Evolutionary conservation across 495 filamentous ascomycete genomes (phyloP), one percentile per base, ranked within the genome.

Genomic region (Aspergillus taichungensis): DNA sequence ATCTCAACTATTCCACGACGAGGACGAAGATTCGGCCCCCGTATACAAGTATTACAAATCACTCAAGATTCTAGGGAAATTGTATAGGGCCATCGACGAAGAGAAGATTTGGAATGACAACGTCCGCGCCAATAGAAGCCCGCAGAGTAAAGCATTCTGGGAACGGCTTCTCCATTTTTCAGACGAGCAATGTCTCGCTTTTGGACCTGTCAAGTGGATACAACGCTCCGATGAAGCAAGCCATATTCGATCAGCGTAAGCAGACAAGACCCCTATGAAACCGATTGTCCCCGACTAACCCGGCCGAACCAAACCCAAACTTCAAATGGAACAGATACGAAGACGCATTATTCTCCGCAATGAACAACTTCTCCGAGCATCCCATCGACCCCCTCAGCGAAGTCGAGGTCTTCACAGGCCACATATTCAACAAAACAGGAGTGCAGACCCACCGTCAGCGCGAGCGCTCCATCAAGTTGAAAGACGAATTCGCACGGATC

Each of bases 41-140:
- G 24, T 36, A 1, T 57, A 67, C 32, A 50, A 47, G 11, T 94
- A 82, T 51, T 92, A 94, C 53, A 53, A 63, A 36, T 87, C 81
- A 8, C 48, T 76, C 0, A 88, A 88, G 51, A 64, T 87, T 10
- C 72, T 91, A 0, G 88, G 88, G 0, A 64, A 76, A 32, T 70
- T 94, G 0, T 92, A 84, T 55, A 75, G 86, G 1, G 74, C 73
- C 0, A 83, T 94, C 29, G 79, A 94, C 54, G 88, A 94, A 58
- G 67, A 66, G 5, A 59, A 75, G 41, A 83, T 92, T 48, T 80
- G 87, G 62, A 46, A 57, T 6, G 54, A 85, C 38, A 47, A 45
- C 32, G 42, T 56, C 18, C 53, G 29, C n/a, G n/a, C 42, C n/a
- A 8, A 34, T 30, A 6, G 14, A 8, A 28, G 24, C 8, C 10